phyloP scores from a whole-genome alignment of 192 early-diverging fungal species.

The Geranomyces variabilis region DNA sequence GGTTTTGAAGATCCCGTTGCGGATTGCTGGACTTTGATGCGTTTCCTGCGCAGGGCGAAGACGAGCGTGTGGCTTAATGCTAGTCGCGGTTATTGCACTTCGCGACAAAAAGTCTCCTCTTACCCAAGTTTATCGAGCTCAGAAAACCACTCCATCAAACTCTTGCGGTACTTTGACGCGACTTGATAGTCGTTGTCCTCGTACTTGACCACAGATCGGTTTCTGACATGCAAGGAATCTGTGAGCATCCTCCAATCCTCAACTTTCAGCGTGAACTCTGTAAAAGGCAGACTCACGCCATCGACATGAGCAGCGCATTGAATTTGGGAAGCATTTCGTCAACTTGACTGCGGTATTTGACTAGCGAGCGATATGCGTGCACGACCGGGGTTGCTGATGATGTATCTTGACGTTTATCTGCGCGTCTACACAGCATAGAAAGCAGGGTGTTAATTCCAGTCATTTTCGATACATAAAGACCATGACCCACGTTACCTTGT shows the following conservation, averaged over 20 bases:
- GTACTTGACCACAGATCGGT: constrained; percentile 24
- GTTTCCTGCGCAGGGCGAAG: constrained; percentile 40
- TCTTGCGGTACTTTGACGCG: constrained; percentile 46
- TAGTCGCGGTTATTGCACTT: neutral
- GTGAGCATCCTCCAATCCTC: no score
- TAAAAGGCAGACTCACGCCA: constrained; percentile 35
- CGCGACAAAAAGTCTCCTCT: neutral
- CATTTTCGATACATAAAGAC: neutral
- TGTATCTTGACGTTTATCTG: constrained; percentile 3
- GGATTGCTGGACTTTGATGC: constrained; percentile 43
- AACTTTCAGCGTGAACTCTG: no score
- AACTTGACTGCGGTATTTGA: constrained; percentile 32
- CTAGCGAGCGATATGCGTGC: constrained; percentile 22
- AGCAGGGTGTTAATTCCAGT: neutral
- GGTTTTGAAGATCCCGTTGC: constrained; percentile 9
- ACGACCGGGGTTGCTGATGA: neutral
- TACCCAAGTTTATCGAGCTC: constrained; percentile 54
- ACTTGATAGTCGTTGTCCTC: constrained; percentile 50
- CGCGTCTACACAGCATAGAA: no score
- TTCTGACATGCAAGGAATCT: constrained; percentile 19
- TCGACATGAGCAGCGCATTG: constrained; percentile 43
- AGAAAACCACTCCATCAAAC: constrained; percentile 51
- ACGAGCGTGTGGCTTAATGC: neutral
- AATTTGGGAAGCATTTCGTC: constrained; percentile 50
- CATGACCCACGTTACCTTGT: constrained; percentile 31